Conservation (phyloP, 139 green algal genomes). For the Chlorokybus atmophyticus region DNA sequence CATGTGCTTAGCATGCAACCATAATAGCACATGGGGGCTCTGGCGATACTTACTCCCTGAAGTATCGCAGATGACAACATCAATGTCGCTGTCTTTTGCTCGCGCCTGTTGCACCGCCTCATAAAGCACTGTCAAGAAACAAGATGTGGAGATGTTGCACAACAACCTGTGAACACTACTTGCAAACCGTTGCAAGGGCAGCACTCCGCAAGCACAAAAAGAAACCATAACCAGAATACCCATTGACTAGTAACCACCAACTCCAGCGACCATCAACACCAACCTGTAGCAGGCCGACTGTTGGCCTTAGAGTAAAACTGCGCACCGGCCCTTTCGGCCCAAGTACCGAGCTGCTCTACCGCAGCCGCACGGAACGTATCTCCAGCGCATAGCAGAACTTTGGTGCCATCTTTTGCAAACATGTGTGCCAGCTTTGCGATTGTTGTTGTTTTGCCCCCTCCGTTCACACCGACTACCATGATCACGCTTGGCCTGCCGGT, state of each 20-base stretch:
- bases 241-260: no score
- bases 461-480: slow-evolving; percentile 77
- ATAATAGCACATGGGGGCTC: no score
- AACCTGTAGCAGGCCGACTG: slow-evolving; percentile 17
- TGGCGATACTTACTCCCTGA: slow-evolving; percentile 15
- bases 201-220: no score
- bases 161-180: no score
- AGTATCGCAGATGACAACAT: slow-evolving; percentile 20
- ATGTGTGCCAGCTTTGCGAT: slow-evolving; percentile 43
- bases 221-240: no score
- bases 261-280: no score
- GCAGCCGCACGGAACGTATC: slow-evolving; percentile 95
- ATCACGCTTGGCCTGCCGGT: slow-evolving; percentile 16
- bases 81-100: slow-evolving; percentile 4
- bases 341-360: slow-evolving; percentile 82
- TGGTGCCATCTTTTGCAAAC: neutral
- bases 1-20: no score
- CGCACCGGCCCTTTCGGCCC: slow-evolving; percentile 54
- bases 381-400: slow-evolving; percentile 74
- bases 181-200: no score
- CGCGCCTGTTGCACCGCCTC: slow-evolving; percentile 13
- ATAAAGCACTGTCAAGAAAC: slow-evolving; percentile 10
- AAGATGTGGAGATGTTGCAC: no score
- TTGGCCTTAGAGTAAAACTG: slow-evolving; percentile 20
- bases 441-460: slow-evolving; percentile 91